Conservation (phyloP, 495 filamentous ascomycete genomes). For the Penicillium waksmanii region DNA sequence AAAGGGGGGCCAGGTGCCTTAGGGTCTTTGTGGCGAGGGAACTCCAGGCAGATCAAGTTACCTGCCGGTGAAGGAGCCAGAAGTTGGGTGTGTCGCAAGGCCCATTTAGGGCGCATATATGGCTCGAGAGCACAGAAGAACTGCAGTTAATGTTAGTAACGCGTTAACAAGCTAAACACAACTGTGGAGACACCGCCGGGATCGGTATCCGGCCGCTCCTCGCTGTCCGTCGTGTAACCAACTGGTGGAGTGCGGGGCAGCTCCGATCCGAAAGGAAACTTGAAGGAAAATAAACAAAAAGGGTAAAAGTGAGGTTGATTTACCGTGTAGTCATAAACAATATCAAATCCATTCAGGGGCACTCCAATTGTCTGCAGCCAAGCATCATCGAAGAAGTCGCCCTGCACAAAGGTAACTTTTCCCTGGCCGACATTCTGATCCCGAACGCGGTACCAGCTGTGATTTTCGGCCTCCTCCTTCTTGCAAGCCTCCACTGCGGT, state of each 20-base stretch:
- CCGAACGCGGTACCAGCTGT: slow-evolving; percentile 49
- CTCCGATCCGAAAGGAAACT: slow-evolving; percentile 1
- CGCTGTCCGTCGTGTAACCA: neutral
- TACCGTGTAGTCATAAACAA: slow-evolving; percentile 87
- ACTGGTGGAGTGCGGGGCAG: slow-evolving; percentile 7
- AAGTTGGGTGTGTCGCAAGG: slow-evolving; percentile 64
- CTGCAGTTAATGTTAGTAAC: slow-evolving; percentile 43
- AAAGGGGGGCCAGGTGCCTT: slow-evolving; percentile 71
- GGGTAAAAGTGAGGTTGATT: slow-evolving; percentile 22
- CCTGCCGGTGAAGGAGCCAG: slow-evolving; percentile 59
- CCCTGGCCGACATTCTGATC: slow-evolving; percentile 55
- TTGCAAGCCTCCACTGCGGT: slow-evolving; percentile 59
- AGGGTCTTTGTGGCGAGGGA: slow-evolving; percentile 70
- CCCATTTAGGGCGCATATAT: slow-evolving; percentile 68
- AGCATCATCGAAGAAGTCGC: slow-evolving; percentile 73
- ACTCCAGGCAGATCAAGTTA: slow-evolving; percentile 78
- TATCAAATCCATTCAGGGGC: slow-evolving; percentile 64
- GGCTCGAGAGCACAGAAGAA: slow-evolving; percentile 81
- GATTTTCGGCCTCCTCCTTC: slow-evolving; percentile 44
- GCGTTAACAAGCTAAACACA: slow-evolving; percentile 1
- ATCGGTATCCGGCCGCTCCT: neutral
- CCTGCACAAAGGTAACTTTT: slow-evolving; percentile 59
- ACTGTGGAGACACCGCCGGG: neutral
- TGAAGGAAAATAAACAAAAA: neutral
- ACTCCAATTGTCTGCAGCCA: slow-evolving; percentile 55